Base-by-base conservation (phyloP, 192 early-diverging fungal species). In the Gamsiella multidivaricata region DNA sequence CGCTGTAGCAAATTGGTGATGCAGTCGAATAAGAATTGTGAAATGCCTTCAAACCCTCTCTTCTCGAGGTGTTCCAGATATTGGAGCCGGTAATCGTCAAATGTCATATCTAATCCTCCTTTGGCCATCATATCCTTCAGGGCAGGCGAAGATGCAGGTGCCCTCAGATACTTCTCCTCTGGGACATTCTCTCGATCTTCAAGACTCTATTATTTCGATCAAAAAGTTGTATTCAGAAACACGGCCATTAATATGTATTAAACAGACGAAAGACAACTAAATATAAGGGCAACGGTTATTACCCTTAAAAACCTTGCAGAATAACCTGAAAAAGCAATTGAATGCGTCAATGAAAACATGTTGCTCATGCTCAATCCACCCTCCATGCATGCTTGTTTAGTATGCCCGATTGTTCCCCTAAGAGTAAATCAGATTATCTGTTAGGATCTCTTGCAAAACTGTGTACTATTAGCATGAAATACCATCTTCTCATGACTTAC, bases 271-370 rank as follows among this genome's bases (percentile, higher is more conserved):
- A 20, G 33, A n/a, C 17, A 33, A 15, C 11, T 29, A 20, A 29
- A 61, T 43, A 52, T 57, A n/a, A n/a, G n/a, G n/a, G 14, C 55
- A 49, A 53, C 15, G 11, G 54, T 37, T n/a, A n/a, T n/a, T 74
- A 81, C 83, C 67, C 57, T 60, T 26, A 83, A 33, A 26, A 83
- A 85, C 15, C 71, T 54, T 9, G 72, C 69, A 26, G 84, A 83
- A 54, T 59, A 80, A 2, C 80, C 74, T 1, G 80, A 75, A n/a
- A 82, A 53, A 3, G 73, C 63, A 3, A 41, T 42, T 2, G 84
- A 85, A 25, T 83, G 84, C 8, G 81, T 81, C 22, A 85, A 18
- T 1, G 68, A 69, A 5, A 69, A 14, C 75, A 79, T 57, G 45
- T 61, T 60, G 47, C 31, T 67, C 51, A 62, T 46, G 45, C 59